These are phyloP conservation scores for Sicyos edulis DNA, from an alignment of 306 rosid species.

Conservation along the genomic window DNA sequence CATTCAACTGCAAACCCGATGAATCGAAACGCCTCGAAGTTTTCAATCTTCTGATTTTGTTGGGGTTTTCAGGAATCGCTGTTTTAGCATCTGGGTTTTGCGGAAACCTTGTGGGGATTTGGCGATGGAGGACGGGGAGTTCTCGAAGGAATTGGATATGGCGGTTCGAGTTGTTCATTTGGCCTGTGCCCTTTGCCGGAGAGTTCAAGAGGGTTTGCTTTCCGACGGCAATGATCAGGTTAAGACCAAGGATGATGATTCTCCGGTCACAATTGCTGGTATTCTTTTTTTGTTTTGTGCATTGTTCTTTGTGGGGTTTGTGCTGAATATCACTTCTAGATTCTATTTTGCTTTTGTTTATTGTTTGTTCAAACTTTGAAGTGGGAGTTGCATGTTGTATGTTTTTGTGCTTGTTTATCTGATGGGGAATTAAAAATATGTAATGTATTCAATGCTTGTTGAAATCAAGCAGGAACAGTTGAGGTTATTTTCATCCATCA, in stretches of 20 bases:
- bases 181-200: constrained; percentile 71
- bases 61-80: constrained; percentile 24
- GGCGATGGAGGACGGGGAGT: constrained; percentile 50
- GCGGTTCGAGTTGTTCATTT: constrained; percentile 83
- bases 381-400: not conserved
- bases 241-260: constrained; percentile 78
- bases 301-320: not conserved
- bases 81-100: constrained; percentile 28
- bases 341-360: not conserved
- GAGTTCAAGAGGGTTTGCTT: constrained; percentile 60
- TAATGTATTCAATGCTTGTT: not conserved
- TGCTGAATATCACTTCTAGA: not conserved
- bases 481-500: not conserved
- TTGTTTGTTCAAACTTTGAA: not conserved
- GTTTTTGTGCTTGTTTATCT: constrained; percentile 6
- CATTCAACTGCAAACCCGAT: not conserved
- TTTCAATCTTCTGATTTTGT: constrained; percentile 17
- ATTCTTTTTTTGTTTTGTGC: constrained; percentile 11
- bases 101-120: constrained; percentile 19
- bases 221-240: constrained; percentile 34
- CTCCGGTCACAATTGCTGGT: constrained; percentile 94
- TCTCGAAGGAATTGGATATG: constrained; percentile 59
- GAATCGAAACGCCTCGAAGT: not conserved
- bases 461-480: not conserved
- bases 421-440: not conserved